Conservation (phyloP, 257 asterid genomes). For the Phtheirospermum japonicum region DNA sequence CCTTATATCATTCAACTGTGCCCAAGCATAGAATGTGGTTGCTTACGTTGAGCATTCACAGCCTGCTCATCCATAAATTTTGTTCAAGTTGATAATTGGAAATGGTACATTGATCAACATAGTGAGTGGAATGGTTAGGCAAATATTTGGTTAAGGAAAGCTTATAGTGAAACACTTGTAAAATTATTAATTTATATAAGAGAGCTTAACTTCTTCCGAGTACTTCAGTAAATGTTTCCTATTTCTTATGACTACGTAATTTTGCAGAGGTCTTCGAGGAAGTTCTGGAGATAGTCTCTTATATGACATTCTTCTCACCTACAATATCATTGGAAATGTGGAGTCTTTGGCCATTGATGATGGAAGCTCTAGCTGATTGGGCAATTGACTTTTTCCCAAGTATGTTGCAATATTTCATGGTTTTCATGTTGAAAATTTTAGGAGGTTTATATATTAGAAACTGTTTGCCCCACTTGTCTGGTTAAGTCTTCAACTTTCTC, state of each 20-base stretch:
- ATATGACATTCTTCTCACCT: slow-evolving; percentile 96
- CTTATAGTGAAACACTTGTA: neutral
- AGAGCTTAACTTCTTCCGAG: neutral
- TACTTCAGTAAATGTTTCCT: slow-evolving; percentile 9
- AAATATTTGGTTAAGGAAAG: neutral
- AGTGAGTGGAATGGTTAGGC: neutral
- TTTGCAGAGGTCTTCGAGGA: slow-evolving; percentile 98
- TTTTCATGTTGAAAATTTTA: neutral
- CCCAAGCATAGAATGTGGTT: neutral
- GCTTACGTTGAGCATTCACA: neutral
- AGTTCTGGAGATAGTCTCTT: slow-evolving; percentile 95
- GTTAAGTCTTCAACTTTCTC: slow-evolving; percentile 14
- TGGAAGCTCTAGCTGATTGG: slow-evolving; percentile 95
- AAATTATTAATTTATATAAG: neutral
- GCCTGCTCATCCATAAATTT: slow-evolving; percentile 2
- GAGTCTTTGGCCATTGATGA: slow-evolving; percentile 98
- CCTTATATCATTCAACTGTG: neutral
- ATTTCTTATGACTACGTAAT: slow-evolving; percentile 12
- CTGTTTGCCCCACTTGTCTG: slow-evolving; percentile 1
- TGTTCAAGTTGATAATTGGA: neutral
- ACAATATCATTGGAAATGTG: slow-evolving; percentile 94
- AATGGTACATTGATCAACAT: slow-evolving; percentile 10
- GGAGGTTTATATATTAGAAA: neutral
- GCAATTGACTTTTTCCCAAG: slow-evolving; percentile 98
- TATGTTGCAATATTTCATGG: slow-evolving; percentile 38